A percentile compares a stretch with the other conserved stretches of the same genome.
Evolutionary conservation across 1,284 basidiomycete species (phyloP).

Genomic region (Sanghuangporus baumii): DNA sequence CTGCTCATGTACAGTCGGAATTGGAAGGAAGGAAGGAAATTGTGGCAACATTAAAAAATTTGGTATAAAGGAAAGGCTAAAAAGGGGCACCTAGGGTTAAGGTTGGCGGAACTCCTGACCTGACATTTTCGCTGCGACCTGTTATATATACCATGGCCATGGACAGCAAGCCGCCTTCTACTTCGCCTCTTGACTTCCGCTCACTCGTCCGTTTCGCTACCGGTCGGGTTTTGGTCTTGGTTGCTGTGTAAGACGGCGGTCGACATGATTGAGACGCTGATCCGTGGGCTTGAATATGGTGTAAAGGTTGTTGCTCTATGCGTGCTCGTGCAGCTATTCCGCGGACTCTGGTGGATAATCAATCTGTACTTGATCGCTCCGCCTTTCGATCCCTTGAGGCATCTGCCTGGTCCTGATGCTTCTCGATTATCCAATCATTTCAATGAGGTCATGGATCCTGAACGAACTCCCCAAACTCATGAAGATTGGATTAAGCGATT

Average conservation of each 20-base stretch:
- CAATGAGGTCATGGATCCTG: constrained; percentile 38
- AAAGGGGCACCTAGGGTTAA: background rate
- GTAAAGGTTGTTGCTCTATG: background rate
- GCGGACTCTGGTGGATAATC: constrained; percentile 35
- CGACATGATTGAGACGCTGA: background rate
- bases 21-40: no score
- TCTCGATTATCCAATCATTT: constrained; percentile 37
- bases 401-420: constrained; percentile 42
- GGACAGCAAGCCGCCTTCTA: background rate
- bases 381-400: constrained; percentile 39
- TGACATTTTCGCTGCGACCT: no score
- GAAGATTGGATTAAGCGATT: constrained; percentile 38
- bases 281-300: background rate
- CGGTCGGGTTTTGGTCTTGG: background rate
- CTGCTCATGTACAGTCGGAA: no score
- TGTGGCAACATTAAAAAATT: no score
- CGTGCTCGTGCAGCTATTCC: constrained; percentile 27
- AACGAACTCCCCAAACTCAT: constrained; percentile 33
- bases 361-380: constrained; percentile 39
- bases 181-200: background rate
- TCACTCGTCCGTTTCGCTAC: background rate
- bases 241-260: background rate
- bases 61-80: no score
- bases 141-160: background rate
- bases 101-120: background rate